Percentiles rank a stretch among this genome's conserved stretches.
Evolutionary conservation across 148 eudicot genomes (phyloP).

Genomic region (Pouteria glomerata): DNA sequence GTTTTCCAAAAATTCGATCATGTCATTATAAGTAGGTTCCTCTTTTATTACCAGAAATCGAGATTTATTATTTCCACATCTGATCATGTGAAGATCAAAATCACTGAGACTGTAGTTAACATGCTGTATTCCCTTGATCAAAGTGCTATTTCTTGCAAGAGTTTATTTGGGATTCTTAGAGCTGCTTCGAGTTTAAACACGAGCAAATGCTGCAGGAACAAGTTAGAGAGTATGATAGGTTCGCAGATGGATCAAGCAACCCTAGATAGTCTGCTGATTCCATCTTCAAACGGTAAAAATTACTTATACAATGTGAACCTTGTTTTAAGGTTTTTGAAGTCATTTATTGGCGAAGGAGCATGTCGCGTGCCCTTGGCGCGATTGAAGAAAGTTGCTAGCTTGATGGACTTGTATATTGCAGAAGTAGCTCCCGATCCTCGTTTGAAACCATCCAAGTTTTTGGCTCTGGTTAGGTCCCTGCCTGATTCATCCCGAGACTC

Average conservation of each 20-base stretch:
- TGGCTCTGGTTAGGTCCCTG: conserved; percentile 43
- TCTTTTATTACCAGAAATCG: conserved; percentile 63
- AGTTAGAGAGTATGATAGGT: conserved; percentile 62
- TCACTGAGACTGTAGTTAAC: conserved; percentile 38
- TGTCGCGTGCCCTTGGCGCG: conserved; percentile 20
- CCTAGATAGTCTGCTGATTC: conserved; percentile 61
- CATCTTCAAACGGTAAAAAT: conserved; percentile 38
- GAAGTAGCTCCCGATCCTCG: conserved; percentile 83
- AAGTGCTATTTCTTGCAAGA: conserved; percentile 37
- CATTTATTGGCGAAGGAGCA: conserved; percentile 29
- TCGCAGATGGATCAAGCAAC: conserved; percentile 55
- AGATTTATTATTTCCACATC: conserved; percentile 28
- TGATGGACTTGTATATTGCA: conserved; percentile 59
- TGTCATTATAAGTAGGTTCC: conserved; percentile 43
- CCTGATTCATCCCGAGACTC: conserved; percentile 66
- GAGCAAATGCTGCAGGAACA: conserved; percentile 24
- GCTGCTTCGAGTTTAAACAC: conserved; percentile 29
- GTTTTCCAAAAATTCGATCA: conserved; percentile 47
- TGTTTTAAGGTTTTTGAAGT: conserved; percentile 50
- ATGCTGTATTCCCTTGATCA: conserved; percentile 41
- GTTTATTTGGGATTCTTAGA: conserved; percentile 49
- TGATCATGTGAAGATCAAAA: conserved; percentile 36
- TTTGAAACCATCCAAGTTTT: conserved; percentile 57
- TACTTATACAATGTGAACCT: conserved; percentile 63
- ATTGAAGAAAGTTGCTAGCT: conserved; percentile 43